Evolutionary conservation across 805 yeast species (phyloP), one percentile per base, ranked within the genome.

Genomic region (Saturnispora besseyi): DNA sequence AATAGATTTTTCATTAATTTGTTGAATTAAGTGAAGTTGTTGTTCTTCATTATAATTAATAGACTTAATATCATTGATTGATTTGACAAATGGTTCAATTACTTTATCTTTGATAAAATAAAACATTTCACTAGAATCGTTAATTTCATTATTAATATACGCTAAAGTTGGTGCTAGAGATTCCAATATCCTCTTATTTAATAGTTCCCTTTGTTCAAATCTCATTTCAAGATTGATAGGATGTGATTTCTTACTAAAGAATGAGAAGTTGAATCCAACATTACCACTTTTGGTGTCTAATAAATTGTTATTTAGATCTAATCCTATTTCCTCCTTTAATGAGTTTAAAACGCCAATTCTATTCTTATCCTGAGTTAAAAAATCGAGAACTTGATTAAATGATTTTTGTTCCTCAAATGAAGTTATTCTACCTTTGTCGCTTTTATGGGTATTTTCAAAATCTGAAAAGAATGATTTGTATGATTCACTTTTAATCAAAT

Each of bases 341-440:
- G 67, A 59, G 22, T 59, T 56, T 4, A 64, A 57, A 12, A 62
- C 53, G 3, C 66, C 62, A 0, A 57, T 51, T 40, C 54, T 52
- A 37, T 48, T 53, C 9, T 51, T 33, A 9, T 52, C 51, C 24
- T 59, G 56, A 44, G 59, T 55, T 41, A 65, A 50, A 48, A 62
- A 61, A 38, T 61, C 59, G 18, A 65, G 62, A 3, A 64, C 61
- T 41, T 57, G 58, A 43, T 62, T 58, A 44, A 64, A 65, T 4
- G 67, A 62, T 45, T 63, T 60, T 46, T 62, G 65, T 45, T 65
- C 69, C 36, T 64, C 64, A 40, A 62, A 57, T 0, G 67, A 62
- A 3, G 66, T 54, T 41, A 59, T 51, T 41, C 57, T 57, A 12
- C 54, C 45, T 13, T 31, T 28, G 38, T 51, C 48, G 22, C 53